Percentiles rank a stretch among this genome's conserved stretches.
These are phyloP conservation scores for Geranium rotundifolium DNA, from an alignment of 345 rosid species.

Conservation along the genomic window DNA sequence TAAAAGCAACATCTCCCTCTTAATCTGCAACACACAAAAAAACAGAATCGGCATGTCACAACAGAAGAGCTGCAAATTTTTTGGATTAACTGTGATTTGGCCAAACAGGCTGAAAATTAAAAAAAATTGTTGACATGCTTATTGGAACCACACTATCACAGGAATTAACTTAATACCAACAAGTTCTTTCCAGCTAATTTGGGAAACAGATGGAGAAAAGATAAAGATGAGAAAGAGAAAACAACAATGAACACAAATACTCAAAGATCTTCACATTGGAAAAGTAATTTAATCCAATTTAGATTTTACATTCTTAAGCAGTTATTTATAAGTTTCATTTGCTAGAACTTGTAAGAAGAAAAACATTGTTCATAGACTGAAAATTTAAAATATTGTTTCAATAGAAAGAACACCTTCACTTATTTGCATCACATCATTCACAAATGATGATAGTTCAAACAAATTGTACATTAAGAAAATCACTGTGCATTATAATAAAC, in stretches of 20 bases:
- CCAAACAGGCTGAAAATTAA: too few species aligned
- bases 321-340: background rate
- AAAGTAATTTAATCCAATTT: too few species aligned
- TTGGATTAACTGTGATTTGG: background rate
- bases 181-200: background rate
- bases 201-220: background rate
- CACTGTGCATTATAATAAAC: too few species aligned
- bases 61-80: background rate
- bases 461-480: background rate
- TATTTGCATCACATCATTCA: background rate
- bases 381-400: too few species aligned
- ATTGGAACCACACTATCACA: background rate
- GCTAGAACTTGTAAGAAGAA: background rate
- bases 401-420: background rate
- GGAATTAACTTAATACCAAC: background rate
- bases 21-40: conserved; percentile 39
- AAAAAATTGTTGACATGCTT: too few species aligned
- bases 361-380: too few species aligned
- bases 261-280: background rate
- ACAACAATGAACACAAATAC: background rate
- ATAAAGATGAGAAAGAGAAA: background rate
- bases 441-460: background rate
- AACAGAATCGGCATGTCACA: conserved; percentile 10
- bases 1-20: conserved; percentile 63
- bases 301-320: background rate